Evolutionary conservation across 129 eudicot species (phyloP).

Genomic region (Flaveria ramosissima): DNA sequence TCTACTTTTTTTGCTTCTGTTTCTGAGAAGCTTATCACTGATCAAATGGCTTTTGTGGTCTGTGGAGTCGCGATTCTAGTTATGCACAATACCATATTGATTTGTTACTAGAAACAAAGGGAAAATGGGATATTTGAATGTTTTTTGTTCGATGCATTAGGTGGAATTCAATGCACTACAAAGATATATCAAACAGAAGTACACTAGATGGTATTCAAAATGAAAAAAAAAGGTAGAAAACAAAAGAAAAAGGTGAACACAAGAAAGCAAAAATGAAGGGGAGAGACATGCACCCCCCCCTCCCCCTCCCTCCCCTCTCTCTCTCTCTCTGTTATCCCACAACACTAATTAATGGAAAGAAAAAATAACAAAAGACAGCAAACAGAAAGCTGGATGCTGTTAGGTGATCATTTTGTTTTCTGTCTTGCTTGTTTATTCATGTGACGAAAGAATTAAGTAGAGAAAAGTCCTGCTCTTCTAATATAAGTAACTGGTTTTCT

Average conservation of each 20-base stretch:
- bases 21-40: background rate
- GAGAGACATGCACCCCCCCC: background rate
- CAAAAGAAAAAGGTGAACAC: background rate
- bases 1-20: slow-evolving; percentile 24
- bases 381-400: background rate
- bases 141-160: background rate
- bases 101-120: background rate
- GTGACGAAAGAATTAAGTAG: background rate
- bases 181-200: background rate
- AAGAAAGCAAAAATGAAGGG: background rate
- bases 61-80: background rate
- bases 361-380: background rate
- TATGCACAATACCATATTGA: background rate
- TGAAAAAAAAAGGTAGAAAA: background rate
- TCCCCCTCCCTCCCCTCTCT: background rate
- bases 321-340: too few species aligned
- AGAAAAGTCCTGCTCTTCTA: background rate
- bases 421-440: background rate
- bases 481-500: slow-evolving; percentile 3
- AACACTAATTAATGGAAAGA: background rate
- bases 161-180: background rate
- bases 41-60: background rate
- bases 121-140: background rate
- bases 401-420: background rate
- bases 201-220: too few species aligned